Evolutionary conservation across 257 asterid species (phyloP).

Genomic region (Solanum tarapatanum): DNA sequence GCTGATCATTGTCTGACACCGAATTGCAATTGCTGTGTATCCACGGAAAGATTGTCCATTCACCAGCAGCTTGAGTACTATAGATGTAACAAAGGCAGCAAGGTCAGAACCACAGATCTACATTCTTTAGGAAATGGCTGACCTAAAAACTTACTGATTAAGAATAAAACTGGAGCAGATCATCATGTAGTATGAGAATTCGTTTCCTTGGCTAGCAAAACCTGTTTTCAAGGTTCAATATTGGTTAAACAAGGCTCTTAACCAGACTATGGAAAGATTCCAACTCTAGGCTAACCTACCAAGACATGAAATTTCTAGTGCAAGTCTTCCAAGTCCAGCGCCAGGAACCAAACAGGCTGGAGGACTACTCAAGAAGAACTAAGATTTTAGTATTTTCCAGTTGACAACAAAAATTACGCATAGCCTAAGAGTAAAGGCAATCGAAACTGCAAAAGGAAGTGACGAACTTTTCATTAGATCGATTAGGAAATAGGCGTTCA

Average conservation of each 20-base stretch:
- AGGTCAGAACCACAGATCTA: constrained; percentile 2
- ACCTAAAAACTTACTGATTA: constrained; percentile 51
- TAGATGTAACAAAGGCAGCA: constrained; percentile 5
- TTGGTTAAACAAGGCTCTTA: not conserved
- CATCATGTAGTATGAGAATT: constrained; percentile 99
- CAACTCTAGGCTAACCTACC: constrained; percentile 37
- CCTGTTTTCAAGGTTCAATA: constrained; percentile 31
- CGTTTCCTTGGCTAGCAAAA: constrained; percentile 92
- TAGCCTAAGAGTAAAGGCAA: not conserved
- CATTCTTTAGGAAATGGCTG: not conserved
- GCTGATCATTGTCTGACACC: constrained; percentile 79
- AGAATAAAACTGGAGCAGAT: constrained; percentile 96
- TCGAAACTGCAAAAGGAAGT: not conserved
- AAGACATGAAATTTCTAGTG: constrained; percentile 81
- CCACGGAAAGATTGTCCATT: constrained; percentile 99
- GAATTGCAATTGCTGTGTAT: constrained; percentile 92
- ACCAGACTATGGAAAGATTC: not conserved
- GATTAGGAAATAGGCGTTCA: constrained; percentile 55
- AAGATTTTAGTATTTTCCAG: constrained; percentile 17
- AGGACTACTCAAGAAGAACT: constrained; percentile 41
- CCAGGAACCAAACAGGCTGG: constrained; percentile 95
- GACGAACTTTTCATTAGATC: constrained; percentile 43
- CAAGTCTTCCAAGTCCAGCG: constrained; percentile 98
- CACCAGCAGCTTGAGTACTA: constrained; percentile 58
- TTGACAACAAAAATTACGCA: not conserved